Evolutionary conservation across 495 filamentous ascomycete species (phyloP), one percentile per base, ranked within the genome.

Genomic region (Pseudotulostoma volvatum): DNA sequence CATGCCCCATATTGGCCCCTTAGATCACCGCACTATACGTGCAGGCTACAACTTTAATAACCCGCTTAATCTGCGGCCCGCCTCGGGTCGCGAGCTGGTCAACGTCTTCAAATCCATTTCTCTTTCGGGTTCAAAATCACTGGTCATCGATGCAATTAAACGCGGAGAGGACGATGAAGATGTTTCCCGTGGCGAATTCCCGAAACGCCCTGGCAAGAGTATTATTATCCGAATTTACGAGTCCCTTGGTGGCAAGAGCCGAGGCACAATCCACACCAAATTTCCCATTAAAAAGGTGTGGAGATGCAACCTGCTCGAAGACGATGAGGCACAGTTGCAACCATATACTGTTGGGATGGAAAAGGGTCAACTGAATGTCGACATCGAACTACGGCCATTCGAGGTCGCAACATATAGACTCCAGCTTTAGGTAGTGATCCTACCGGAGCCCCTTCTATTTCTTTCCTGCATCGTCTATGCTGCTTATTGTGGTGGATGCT

Each of bases 141-240:
- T 94, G 14, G 60, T 94, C 16, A 64, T 94, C 4, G 86, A 94
- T 50, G 77, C 73, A 11, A 65, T 94, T 46, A 94, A 94, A 67
- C 77, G 90, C 38, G 90, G 85, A 17, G 92, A 96, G 59, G 90
- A 97, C 47, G 90, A 97, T 46, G 84, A 82, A 53, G 90, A 93
- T 49, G 74, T 94, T 11, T 80, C 74, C 18, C 59, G 67, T 2
- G 80, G 74, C 19, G 79, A 77, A n/a, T 52, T 93, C 25, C 68
- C 76, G 7, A 63, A 58, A 25, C 70, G 80, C 39, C 69, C 72
- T 45, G 87, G 86, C 8, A 66, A 66, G 51, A 90, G 83, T 51
- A 66, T 96, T 16, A 73, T 97, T 37, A 19, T 94, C 31, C 70
- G 90, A 1, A 61, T 93, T 8, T 97, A 92, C 50, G 90, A 97